phyloP scores from a whole-genome alignment of 805 yeast genomes.

The Yarrowia sp. region DNA sequence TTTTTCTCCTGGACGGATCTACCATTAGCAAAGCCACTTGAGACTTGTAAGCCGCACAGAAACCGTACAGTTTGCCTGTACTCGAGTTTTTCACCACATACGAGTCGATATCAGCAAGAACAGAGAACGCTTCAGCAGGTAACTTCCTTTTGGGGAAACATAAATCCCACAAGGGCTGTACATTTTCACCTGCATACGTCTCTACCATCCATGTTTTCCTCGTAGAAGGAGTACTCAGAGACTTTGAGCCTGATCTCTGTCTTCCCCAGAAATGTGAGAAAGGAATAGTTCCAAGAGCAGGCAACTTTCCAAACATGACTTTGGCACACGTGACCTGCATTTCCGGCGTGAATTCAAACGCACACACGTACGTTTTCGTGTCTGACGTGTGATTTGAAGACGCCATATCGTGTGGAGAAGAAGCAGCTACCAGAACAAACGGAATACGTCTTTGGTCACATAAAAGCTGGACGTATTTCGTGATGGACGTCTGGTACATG shows the following conservation, averaged over 20 bases:
- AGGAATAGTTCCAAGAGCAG: constrained; percentile 55
- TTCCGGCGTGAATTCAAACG: constrained; percentile 57
- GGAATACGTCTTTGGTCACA: constrained; percentile 54
- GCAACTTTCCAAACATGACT: constrained; percentile 54
- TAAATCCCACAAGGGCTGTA: constrained; percentile 4
- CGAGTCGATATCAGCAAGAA: neutral
- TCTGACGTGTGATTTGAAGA: constrained; percentile 45
- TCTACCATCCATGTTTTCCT: constrained; percentile 19
- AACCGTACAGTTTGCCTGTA: constrained; percentile 53
- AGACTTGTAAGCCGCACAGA: constrained; percentile 36
- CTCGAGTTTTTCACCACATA: constrained; percentile 40
- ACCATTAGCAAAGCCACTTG: constrained; percentile 48
- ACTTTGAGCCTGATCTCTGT: neutral
- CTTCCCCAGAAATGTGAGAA: constrained; percentile 9
- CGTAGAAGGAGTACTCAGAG: neutral
- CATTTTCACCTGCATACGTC: neutral
- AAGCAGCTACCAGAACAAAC: constrained; percentile 56
- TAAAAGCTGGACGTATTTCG: constrained; percentile 54
- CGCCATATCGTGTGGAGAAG: constrained; percentile 61
- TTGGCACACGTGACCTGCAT: constrained; percentile 51
- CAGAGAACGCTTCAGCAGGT: neutral
- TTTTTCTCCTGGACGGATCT: constrained; percentile 52
- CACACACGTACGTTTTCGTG: constrained; percentile 56
- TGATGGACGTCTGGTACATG: constrained; percentile 60
- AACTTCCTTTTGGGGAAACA: constrained; percentile 14